Evolutionary conservation across 2,329 filamentous ascomycete species (phyloP).

Genomic region (Penicillium sp.): DNA sequence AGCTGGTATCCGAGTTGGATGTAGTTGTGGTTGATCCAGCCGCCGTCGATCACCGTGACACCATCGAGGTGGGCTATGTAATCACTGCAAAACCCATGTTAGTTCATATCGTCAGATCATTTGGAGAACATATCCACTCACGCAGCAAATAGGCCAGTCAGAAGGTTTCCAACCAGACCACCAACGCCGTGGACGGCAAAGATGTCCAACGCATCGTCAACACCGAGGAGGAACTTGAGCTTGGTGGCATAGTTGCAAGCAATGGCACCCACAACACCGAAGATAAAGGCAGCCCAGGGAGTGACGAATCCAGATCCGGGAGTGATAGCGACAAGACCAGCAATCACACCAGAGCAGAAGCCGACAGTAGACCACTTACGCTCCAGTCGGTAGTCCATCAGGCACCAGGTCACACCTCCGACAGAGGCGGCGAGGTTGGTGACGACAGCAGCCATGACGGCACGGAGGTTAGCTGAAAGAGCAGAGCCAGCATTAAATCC

Average conservation of each 20-base stretch:
- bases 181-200: slow-evolving; percentile 82
- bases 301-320: slow-evolving; percentile 85
- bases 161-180: slow-evolving; percentile 75
- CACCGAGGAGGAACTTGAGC: slow-evolving; percentile 77
- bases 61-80: slow-evolving; percentile 83
- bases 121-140: slow-evolving; percentile 36
- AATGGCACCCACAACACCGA: slow-evolving; percentile 72
- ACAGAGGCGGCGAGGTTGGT: slow-evolving; percentile 84
- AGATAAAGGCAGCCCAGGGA: slow-evolving; percentile 79
- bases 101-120: slow-evolving; percentile 4
- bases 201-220: slow-evolving; percentile 87
- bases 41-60: slow-evolving; percentile 66
- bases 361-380: slow-evolving; percentile 91
- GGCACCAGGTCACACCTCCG: slow-evolving; percentile 85
- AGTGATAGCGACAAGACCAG: slow-evolving; percentile 84
- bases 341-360: slow-evolving; percentile 88
- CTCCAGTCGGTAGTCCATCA: slow-evolving; percentile 85
- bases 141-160: slow-evolving; percentile 81
- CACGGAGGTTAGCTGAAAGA: slow-evolving; percentile 76
- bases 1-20: slow-evolving; percentile 81
- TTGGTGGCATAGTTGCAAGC: slow-evolving; percentile 90
- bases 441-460: slow-evolving; percentile 82
- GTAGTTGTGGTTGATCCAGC: slow-evolving; percentile 84
- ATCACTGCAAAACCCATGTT: slow-evolving; percentile 50
- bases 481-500: slow-evolving; percentile 91